Conservation (phyloP, 768 basidiomycete species). For the Naematelia encephala region DNA sequence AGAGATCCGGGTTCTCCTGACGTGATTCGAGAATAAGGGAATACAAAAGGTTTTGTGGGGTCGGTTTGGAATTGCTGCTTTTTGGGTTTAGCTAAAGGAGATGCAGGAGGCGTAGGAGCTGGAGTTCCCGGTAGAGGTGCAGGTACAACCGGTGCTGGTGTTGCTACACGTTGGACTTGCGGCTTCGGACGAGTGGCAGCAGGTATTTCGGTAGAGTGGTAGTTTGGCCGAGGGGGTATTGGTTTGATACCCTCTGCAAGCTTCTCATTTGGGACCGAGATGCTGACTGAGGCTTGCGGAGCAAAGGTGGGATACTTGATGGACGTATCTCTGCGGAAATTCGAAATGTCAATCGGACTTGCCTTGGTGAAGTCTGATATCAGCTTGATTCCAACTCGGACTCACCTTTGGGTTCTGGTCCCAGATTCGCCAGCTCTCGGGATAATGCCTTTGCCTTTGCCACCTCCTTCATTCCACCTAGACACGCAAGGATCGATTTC, state of each 20-base stretch:
- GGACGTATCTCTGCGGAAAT: constrained; percentile 82
- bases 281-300: constrained; percentile 51
- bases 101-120: constrained; percentile 74
- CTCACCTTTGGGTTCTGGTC: constrained; percentile 48
- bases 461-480: constrained; percentile 87
- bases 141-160: constrained; percentile 76
- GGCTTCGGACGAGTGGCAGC: constrained; percentile 3
- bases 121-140: constrained; percentile 67
- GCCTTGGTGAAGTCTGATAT: constrained; percentile 73
- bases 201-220: constrained; percentile 61
- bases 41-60: constrained; percentile 85
- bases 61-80: constrained; percentile 99
- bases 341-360: constrained; percentile 81
- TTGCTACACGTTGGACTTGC: constrained; percentile 21
- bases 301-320: constrained; percentile 96
- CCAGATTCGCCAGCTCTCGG: constrained; percentile 77
- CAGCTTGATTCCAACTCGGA: background rate
- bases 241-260: constrained; percentile 89
- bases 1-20: constrained; percentile 60
- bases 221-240: constrained; percentile 89
- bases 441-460: constrained; percentile 76
- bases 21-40: constrained; percentile 78
- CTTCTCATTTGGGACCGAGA: constrained; percentile 54
- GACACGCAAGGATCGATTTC: constrained; percentile 88
- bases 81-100: constrained; percentile 72